Evolutionary conservation across 345 rosid species (phyloP), one percentile per base, ranked within the genome.

Genomic region (Populus simonii): DNA sequence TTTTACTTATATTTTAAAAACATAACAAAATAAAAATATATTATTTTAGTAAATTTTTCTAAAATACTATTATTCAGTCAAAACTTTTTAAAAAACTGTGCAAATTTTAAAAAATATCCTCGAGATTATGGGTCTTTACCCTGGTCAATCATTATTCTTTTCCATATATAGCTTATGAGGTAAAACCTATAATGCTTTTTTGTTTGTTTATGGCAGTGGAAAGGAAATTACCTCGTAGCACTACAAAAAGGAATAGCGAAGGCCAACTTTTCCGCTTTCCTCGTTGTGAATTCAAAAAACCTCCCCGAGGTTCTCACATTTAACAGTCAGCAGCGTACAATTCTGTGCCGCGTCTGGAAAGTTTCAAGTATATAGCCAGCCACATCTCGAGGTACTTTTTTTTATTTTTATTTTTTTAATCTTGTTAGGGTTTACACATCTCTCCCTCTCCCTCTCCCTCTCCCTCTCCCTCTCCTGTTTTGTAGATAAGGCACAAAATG

Each of bases 141-240:
- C 8, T 29, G 36, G 18, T 66, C 38, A 17, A 3, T 3, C 7
- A 27, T 2, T 22, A 23, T 29, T 72, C 10, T 29, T 72, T 35
- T 35, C 6, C 36, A 6, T 22, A 4, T 7, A 27, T n/a, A 36
- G 15, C 16, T 15, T 45, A 33, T 41, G 35, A 20, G 27, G 7
- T 41, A 27, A 59, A n/a, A 49, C 16, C 23, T 62, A 31, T 33
- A n/a, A 35, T 17, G 75, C 33, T 55, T 22, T 0, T 33, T 3
- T 11, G 68, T 22, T 6, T 17, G 59, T 49, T 8, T 25, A 43
- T 65, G 79, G 73, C 35, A 29, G 8, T 10, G 17, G 67, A 77
- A 47, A 53, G 2, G 63, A 75, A 49, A 33, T 33, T 45, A 73
- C 86, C 79, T 38, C 81, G 86, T 45, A 35, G 39, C 76, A 18